These are phyloP conservation scores for Aspergillus novoparasiticus DNA, from an alignment of 2,329 filamentous ascomycete genomes.

Conservation along the genomic window DNA sequence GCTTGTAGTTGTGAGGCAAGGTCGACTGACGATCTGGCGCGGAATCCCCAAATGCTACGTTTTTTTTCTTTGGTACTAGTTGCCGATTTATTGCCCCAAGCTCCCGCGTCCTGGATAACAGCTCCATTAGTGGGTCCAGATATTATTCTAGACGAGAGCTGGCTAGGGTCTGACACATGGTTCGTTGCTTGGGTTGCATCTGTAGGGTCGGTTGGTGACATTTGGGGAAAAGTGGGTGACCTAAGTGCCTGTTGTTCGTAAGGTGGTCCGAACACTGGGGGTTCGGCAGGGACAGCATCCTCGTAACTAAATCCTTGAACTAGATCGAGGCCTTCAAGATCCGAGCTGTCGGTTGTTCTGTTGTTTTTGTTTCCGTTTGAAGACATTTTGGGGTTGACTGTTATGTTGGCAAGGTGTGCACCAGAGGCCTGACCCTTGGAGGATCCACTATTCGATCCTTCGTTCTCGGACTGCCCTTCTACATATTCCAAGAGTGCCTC, in stretches of 20 bases:
- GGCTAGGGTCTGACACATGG: slow-evolving; percentile 34
- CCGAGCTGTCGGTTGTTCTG: slow-evolving; percentile 43
- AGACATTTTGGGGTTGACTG: slow-evolving; percentile 28
- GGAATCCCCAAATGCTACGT: slow-evolving; percentile 66
- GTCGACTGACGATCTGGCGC: slow-evolving; percentile 72
- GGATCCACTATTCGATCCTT: slow-evolving; percentile 24
- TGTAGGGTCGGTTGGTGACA: slow-evolving; percentile 32
- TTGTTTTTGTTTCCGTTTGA: slow-evolving; percentile 28
- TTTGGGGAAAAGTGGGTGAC: slow-evolving; percentile 37
- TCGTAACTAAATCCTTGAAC: slow-evolving; percentile 59
- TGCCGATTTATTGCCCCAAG: slow-evolving; percentile 78
- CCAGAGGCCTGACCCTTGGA: slow-evolving; percentile 21
- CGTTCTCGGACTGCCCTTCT: slow-evolving; percentile 53
- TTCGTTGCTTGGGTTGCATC: slow-evolving; percentile 25
- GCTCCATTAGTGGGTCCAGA: slow-evolving; percentile 83
- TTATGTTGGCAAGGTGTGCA: slow-evolving; percentile 22
- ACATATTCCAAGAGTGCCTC: slow-evolving; percentile 87
- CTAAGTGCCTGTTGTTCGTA: slow-evolving; percentile 34
- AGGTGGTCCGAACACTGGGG: slow-evolving; percentile 54
- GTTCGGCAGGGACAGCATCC: slow-evolving; percentile 59
- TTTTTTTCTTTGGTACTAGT: slow-evolving; percentile 78
- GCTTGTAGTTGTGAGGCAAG: slow-evolving; percentile 45
- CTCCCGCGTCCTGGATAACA: slow-evolving; percentile 77
- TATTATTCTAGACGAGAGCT: slow-evolving; percentile 57
- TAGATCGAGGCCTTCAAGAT: slow-evolving; percentile 34